Conservation (phyloP, 23 red algal genomes). For the Gracilariopsis chorda region DNA sequence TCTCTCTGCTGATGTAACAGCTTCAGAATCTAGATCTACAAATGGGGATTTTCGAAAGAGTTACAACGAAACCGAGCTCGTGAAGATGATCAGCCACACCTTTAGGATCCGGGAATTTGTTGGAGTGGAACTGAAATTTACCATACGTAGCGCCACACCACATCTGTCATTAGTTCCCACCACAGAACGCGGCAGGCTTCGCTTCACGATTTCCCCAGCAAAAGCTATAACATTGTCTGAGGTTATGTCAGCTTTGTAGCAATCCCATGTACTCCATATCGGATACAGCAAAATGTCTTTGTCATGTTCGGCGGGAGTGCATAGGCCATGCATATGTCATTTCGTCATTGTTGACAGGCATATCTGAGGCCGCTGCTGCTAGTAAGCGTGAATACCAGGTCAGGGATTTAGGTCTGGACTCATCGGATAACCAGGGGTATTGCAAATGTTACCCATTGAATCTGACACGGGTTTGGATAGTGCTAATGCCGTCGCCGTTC, state of each 20-base stretch:
- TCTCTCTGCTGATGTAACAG: background rate
- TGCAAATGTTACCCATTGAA: constrained; percentile 50
- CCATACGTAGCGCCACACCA: constrained; percentile 74
- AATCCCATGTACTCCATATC: constrained; percentile 90
- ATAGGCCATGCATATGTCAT: background rate
- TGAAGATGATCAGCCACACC: constrained; percentile 70
- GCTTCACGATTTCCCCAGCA: constrained; percentile 52
- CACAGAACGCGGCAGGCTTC: constrained; percentile 46
- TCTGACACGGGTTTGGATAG: constrained; percentile 47
- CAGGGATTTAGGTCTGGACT: background rate
- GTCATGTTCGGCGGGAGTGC: background rate
- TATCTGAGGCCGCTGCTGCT: background rate
- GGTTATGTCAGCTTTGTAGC: constrained; percentile 72
- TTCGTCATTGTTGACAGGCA: background rate
- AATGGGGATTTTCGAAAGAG: constrained; percentile 80
- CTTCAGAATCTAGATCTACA: constrained; percentile 42
- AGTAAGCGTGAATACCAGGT: background rate
- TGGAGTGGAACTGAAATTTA: constrained; percentile 57
- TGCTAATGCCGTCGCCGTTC: constrained; percentile 30
- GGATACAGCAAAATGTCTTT: constrained; percentile 41
- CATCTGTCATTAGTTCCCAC: constrained; percentile 80
- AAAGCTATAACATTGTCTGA: constrained; percentile 58
- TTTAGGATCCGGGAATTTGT: constrained; percentile 75
- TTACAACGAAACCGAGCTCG: constrained; percentile 76
- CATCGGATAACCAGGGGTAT: constrained; percentile 58